Conservation (phyloP, 441 rosid genomes). For the Dalechampia spathulata region DNA sequence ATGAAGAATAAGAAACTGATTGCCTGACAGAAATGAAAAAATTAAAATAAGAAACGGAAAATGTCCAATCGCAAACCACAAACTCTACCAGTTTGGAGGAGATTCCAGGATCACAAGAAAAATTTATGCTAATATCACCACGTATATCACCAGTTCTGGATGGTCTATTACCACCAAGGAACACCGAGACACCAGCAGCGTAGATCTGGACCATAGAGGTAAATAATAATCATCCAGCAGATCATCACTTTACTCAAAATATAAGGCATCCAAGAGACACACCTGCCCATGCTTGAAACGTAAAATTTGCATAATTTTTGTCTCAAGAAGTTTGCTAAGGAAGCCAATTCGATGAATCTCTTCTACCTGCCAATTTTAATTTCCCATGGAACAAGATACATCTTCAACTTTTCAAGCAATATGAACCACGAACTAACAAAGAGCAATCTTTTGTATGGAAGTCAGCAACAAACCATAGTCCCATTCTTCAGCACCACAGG, state of each 20-base stretch:
- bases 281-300: slow-evolving; percentile 96
- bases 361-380: slow-evolving; percentile 50
- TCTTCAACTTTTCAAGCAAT: background rate
- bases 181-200: slow-evolving; percentile 84
- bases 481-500: slow-evolving; percentile 90
- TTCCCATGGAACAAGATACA: slow-evolving; percentile 1
- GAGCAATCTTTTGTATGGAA: slow-evolving; percentile 4
- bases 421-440: background rate
- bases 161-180: slow-evolving; percentile 88
- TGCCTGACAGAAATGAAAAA: background rate
- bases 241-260: slow-evolving; percentile 4
- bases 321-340: slow-evolving; percentile 86
- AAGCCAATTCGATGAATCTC: slow-evolving; percentile 77
- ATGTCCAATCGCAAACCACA: slow-evolving; percentile 13
- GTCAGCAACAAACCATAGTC: slow-evolving; percentile 49
- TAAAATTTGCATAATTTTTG: slow-evolving; percentile 79
- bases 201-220: slow-evolving; percentile 52
- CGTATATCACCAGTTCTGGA: slow-evolving; percentile 86
- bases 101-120: slow-evolving; percentile 89
- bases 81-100: slow-evolving; percentile 63
- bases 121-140: slow-evolving; percentile 75
- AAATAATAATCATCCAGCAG: slow-evolving; percentile 19
- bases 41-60: background rate
- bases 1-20: slow-evolving; percentile 14
- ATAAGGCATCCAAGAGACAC: slow-evolving; percentile 13